Conservation (phyloP, 129 eudicot species). For the Arctium minus region DNA sequence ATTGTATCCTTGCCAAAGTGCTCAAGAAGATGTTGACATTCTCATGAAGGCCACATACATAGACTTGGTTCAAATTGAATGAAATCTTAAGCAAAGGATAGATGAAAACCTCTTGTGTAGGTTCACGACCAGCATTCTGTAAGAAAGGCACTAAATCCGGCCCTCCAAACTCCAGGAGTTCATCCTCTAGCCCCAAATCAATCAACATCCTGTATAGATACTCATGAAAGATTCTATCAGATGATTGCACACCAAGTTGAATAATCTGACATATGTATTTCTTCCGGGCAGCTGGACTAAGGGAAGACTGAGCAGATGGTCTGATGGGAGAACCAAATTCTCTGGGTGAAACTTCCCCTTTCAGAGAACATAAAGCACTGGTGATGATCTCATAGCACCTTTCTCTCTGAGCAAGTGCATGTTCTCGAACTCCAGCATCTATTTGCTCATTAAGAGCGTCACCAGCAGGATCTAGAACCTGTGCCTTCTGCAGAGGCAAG, state of each 20-base stretch:
- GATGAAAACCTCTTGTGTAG: conserved; percentile 58
- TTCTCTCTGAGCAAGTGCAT: conserved; percentile 80
- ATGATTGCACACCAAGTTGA: conserved; percentile 95
- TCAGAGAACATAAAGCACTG: conserved; percentile 71
- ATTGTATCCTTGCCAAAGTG: neutral
- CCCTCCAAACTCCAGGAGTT: conserved; percentile 89
- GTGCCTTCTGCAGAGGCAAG: conserved; percentile 91
- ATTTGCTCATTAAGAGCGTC: conserved; percentile 89
- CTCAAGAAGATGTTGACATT: neutral
- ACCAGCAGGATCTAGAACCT: conserved; percentile 87
- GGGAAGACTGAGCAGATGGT: conserved; percentile 63
- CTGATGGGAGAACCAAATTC: conserved; percentile 84
- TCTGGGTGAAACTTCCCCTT: conserved; percentile 60
- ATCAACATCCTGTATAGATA: conserved; percentile 74
- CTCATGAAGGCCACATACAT: neutral
- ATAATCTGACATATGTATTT: conserved; percentile 87
- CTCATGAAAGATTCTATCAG: conserved; percentile 87
- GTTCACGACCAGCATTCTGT: conserved; percentile 78
- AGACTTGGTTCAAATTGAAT: conserved; percentile 3
- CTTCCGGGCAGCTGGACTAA: conserved; percentile 75
- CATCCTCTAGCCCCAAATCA: conserved; percentile 87
- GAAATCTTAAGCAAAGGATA: neutral
- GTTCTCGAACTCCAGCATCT: conserved; percentile 65
- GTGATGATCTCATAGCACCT: conserved; percentile 83
- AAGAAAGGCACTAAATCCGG: conserved; percentile 86